Evolutionary conservation across 768 basidiomycete genomes (phyloP), one percentile per base, ranked within the genome.

Genomic region (Lactarius sp.): DNA sequence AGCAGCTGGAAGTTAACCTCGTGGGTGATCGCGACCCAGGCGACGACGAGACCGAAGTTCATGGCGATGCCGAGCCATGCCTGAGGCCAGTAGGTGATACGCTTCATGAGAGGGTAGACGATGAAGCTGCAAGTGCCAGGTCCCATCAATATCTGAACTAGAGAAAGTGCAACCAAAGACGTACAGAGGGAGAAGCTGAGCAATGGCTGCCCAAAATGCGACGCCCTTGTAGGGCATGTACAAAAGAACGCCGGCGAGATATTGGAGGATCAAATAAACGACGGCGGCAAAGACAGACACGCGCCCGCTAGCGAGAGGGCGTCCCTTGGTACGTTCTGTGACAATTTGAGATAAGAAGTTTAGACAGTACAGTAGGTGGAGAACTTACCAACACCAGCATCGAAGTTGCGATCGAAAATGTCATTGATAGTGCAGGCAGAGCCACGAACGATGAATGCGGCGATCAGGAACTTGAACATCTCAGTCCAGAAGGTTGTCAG

Each of bases 71-170:
- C 83, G 2, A 85, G 77, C 82, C 82, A 84, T 0, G 83, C 83
- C 67, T 85, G 84, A 0, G 84, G 84, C 83, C 83, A 85, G 65
- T 84, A 73, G 0, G 84, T 85, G 46, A 79, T 71, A 6, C 83
- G 77, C 66, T 85, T 85, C 56, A 83, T 73, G 18, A 85, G 74
- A 8, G 84, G 84, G 70, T 82, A 83, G 55, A 81, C 70, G 41
- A 66, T 63, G 58, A 68, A 68, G 8, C 75, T 74, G 9, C 20
- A 64, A 53, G 34, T 66, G 68, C 31, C 18, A 37, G n/a, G 16
- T 54, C 10, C 2, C 12, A 44, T 66, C 41, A 68, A 44, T 27
- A 22, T 44, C 27, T 33, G 34, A n/a, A 37, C 34, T 6, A n/a
- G 6, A n/a, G 0, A 50, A 3, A 34, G 22, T 50, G 16, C 3